Evolutionary conservation across 495 filamentous ascomycete genomes (phyloP), one percentile per base, ranked within the genome.

Genomic region (Haplographium delicatum): DNA sequence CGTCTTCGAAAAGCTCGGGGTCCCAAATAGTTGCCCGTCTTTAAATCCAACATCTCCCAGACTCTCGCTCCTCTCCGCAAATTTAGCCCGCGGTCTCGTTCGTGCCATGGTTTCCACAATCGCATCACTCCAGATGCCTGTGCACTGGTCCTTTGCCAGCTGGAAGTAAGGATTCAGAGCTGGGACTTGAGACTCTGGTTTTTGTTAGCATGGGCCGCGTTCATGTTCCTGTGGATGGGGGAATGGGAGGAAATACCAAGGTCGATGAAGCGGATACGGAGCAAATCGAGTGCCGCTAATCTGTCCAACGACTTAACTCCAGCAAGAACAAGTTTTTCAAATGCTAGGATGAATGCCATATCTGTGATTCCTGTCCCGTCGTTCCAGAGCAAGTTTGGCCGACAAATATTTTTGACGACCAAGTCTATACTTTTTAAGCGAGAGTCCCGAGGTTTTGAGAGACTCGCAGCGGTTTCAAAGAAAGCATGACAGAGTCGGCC

Each of bases 191-290:
- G 76, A 78, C 54, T 80, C 76, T 80, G 31, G n/a, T 11, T 13
- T 22, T 24, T 51, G 40, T 50, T 51, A 48, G 19, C 27, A 38
- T 35, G 34, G 15, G 38, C 20, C 39, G 13, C 41, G 1, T 13
- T 34, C 63, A 34, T 63, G 57, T 54, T 50, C 24, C 0, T n/a
- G n/a, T n/a, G n/a, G n/a, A n/a, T n/a, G n/a, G n/a, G n/a, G n/a
- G n/a, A n/a, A n/a, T n/a, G n/a, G n/a, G n/a, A 18, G 5, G 49
- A 7, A 26, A 28, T 72, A 75, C 83, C 83, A 2, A 87, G 72
- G 60, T 88, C 84, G 20, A 88, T 78, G 59, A 83, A 87, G 44
- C 83, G 81, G 55, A 88, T 84, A 47, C 82, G 70, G 20, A 88
- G 64, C 58, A 75, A 74, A 20, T 78, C 62, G 11, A 88, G 65